Evolutionary conservation across 2,329 filamentous ascomycete genomes (phyloP), one percentile per base, ranked within the genome.

Genomic region (Cercospora janseana): DNA sequence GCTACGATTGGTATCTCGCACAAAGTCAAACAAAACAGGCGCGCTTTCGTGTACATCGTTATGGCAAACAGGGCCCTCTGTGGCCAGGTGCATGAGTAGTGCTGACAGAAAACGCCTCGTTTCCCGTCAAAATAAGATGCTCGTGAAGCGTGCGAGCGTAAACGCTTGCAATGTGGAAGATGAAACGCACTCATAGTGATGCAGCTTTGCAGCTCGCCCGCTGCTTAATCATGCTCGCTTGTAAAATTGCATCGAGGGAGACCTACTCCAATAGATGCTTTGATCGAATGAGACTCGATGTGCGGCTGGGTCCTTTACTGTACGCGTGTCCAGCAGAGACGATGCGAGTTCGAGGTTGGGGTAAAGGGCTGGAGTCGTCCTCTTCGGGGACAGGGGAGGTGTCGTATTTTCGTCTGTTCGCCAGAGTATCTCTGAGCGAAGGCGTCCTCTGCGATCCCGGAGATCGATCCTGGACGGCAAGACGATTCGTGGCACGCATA

Each of bases 401-500:
- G 6, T 54, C 55, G 37, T 57, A 54, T 10, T 44, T 43, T 20
- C 42, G 49, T 40, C 41, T 45, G 13, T 40, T 32, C n/a, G 54
- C 42, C 21, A 56, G 32, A 6, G 34, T 42, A 15, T 56, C 56
- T 37, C 56, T 49, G 10, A 56, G 31, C 26, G 44, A 48, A 24
- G 51, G 49, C 6, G 37, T 56, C 26, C 44, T 37, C 26, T 51
- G 48, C 15, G 46, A 31, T 13, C 42, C 49, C 6, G 51, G 51
- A 24, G 51, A 52, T 41, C 56, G 56, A 18, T 54, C 46, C 27
- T 54, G 46, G 23, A 35, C 42, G 24, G 43, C 20, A 20, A 52
- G 27, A 24, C 56, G 51, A 6, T 42, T 48, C 21, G 46, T 49
- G 20, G 29, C 62, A 4, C 70, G 67, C 20, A 66, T 16, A 20